A percentile compares a stretch with the other conserved stretches of the same genome.
phyloP scores from a whole-genome alignment of 768 basidiomycete genomes.

The Rhodotorula babjevae region DNA sequence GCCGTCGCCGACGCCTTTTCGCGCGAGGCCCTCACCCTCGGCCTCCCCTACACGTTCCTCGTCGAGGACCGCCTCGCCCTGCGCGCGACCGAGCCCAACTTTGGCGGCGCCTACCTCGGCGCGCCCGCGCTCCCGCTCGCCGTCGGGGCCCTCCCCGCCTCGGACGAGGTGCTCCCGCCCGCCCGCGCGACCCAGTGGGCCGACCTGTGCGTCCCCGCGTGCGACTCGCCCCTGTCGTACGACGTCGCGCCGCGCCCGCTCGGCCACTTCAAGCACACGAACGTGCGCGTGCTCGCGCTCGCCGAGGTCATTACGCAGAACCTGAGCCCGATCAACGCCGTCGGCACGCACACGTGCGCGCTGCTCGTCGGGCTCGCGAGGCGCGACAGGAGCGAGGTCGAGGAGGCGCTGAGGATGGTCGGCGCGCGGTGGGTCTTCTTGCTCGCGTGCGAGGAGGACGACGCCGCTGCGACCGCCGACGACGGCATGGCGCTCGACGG shows the following conservation, averaged over 20 bases:
- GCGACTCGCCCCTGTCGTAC: slow-evolving; percentile 26
- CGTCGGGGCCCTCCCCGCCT: neutral
- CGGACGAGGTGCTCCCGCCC: slow-evolving; percentile 29
- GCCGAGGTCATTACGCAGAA: slow-evolving; percentile 37
- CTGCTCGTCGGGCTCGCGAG: slow-evolving; percentile 21
- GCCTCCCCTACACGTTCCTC: slow-evolving; percentile 36
- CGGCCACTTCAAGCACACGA: slow-evolving; percentile 30
- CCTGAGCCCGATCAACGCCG: slow-evolving; percentile 41
- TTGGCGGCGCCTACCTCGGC: slow-evolving; percentile 30
- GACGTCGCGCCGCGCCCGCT: slow-evolving; percentile 25
- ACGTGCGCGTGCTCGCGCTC: slow-evolving; percentile 37
- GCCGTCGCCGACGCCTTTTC: slow-evolving; percentile 27
- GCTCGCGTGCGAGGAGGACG: slow-evolving; percentile 19
- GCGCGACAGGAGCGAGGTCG: slow-evolving; percentile 22
- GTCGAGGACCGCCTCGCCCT: slow-evolving; percentile 31
- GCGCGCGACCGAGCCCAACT: slow-evolving; percentile 22
- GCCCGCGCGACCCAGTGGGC: slow-evolving; percentile 10
- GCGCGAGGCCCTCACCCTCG: slow-evolving; percentile 27
- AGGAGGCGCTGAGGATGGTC: slow-evolving; percentile 32
- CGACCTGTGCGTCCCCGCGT: slow-evolving; percentile 25
- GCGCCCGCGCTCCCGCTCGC: neutral
- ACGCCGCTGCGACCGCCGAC: neutral
- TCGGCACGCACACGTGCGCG: slow-evolving; percentile 34
- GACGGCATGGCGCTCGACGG: neutral
- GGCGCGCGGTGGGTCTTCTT: slow-evolving; percentile 35